Conservation (phyloP, 129 eudicot species). For the Kitagawia praeruptora region DNA sequence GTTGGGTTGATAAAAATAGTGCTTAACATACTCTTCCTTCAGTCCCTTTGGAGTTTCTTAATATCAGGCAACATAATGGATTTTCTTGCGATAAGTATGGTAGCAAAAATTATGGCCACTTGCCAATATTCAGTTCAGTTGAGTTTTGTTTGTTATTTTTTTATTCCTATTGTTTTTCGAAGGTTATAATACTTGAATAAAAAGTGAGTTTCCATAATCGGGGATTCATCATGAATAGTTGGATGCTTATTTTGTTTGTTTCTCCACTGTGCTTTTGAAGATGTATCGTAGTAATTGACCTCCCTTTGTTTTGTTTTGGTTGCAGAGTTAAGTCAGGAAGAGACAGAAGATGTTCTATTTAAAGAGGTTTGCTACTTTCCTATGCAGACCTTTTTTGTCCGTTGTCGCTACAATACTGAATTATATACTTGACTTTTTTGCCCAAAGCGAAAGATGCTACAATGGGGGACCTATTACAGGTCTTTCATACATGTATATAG, state of each 20-base stretch:
- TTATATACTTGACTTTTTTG: not conserved
- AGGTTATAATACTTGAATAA: not conserved
- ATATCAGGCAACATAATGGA: not conserved
- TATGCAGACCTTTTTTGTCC: not conserved
- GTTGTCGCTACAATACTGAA: not conserved
- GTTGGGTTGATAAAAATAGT: not conserved
- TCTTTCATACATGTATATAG: not conserved
- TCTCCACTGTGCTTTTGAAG: not conserved
- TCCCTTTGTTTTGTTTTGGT: constrained; percentile 11
- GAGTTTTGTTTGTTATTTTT: not conserved
- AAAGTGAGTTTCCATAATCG: not conserved
- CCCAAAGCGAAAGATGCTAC: not conserved
- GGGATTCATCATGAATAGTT: not conserved
- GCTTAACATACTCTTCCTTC: not conserved
- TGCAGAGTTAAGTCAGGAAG: constrained; percentile 84
- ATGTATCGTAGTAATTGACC: not conserved
- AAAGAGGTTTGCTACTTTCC: constrained; percentile 56
- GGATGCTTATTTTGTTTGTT: not conserved
- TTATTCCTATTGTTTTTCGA: not conserved
- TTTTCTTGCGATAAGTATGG: not conserved
- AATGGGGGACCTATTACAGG: not conserved
- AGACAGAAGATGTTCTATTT: constrained; percentile 85
- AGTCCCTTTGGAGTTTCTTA: not conserved
- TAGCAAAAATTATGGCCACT: no score
- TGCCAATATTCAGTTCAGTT: not conserved